phyloP scores from a whole-genome alignment of 179 eudicot species.

The Beta macrorhiza region DNA sequence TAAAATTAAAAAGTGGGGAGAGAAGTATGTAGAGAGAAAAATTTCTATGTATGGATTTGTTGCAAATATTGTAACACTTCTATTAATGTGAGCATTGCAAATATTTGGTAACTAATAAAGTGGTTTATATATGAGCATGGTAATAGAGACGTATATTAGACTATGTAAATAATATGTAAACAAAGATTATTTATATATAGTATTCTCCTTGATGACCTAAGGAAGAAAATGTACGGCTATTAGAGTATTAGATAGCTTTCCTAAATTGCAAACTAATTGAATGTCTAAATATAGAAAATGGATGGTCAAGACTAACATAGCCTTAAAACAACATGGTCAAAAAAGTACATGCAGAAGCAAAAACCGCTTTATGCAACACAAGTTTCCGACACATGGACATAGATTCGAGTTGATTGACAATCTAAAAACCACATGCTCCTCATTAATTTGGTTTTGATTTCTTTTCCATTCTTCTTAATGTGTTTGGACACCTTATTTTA shows the following conservation, averaged over 20 bases:
- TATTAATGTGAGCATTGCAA: too few species aligned
- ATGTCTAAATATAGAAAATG: not conserved
- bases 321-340: conserved; percentile 27
- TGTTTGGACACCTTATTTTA: too few species aligned
- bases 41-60: too few species aligned
- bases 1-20: too few species aligned
- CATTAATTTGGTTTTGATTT: not conserved
- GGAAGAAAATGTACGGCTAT: not conserved
- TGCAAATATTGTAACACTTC: too few species aligned
- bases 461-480: not conserved
- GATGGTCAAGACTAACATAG: conserved; percentile 18
- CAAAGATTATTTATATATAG: too few species aligned
- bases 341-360: conserved; percentile 21
- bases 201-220: not conserved
- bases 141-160: too few species aligned
- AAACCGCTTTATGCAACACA: conserved; percentile 17
- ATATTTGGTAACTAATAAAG: too few species aligned
- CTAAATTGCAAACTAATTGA: not conserved
- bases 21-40: too few species aligned
- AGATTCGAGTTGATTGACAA: conserved; percentile 13
- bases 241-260: not conserved
- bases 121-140: too few species aligned
- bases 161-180: too few species aligned
- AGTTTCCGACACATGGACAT: conserved; percentile 25
- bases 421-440: not conserved